These are phyloP conservation scores for Neoascochyta sp. DNA, from an alignment of 2,329 filamentous ascomycete genomes.

Conservation along the genomic window DNA sequence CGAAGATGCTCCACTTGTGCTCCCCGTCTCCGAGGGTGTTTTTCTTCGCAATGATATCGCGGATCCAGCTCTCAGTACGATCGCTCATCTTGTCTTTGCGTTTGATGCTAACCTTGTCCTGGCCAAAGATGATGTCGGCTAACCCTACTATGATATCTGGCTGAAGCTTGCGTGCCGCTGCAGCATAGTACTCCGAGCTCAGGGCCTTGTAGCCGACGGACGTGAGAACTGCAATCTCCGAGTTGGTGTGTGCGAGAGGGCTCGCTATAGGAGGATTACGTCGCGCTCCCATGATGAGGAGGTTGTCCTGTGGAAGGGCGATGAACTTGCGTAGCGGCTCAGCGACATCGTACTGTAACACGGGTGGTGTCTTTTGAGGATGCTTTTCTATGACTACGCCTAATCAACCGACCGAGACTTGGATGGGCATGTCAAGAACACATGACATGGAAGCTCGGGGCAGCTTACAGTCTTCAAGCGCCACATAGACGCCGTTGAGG, in stretches of 20 bases:
- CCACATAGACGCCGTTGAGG: slow-evolving; percentile 70
- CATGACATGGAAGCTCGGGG: too few species aligned
- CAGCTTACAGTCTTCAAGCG: slow-evolving; percentile 84
- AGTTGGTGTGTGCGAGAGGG: slow-evolving; percentile 65
- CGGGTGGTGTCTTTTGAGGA: slow-evolving; percentile 46
- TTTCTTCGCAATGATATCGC: slow-evolving; percentile 57
- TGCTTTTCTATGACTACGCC: slow-evolving; percentile 62
- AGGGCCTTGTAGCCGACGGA: slow-evolving; percentile 79
- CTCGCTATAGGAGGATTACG: slow-evolving; percentile 71
- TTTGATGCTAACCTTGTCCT: slow-evolving; percentile 60
- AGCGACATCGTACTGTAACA: slow-evolving; percentile 50
- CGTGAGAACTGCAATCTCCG: slow-evolving; percentile 72
- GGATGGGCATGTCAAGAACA: too few species aligned
- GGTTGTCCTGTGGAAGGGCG: slow-evolving; percentile 60
- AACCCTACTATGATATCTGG: slow-evolving; percentile 79
- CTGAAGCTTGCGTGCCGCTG: slow-evolving; percentile 59
- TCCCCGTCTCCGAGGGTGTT: slow-evolving; percentile 28
- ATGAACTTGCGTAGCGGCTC: slow-evolving; percentile 71
- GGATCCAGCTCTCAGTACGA: slow-evolving; percentile 77
- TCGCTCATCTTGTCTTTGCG: slow-evolving; percentile 79
- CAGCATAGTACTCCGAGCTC: slow-evolving; percentile 65
- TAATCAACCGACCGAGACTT: too few species aligned
- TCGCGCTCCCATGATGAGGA: slow-evolving; percentile 72
- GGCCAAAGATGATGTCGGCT: slow-evolving; percentile 66
- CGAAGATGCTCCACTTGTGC: slow-evolving; percentile 47